phyloP scores from a whole-genome alignment of 2,329 filamentous ascomycete genomes.

The Teratosphaeria pseudoeucalypti region DNA sequence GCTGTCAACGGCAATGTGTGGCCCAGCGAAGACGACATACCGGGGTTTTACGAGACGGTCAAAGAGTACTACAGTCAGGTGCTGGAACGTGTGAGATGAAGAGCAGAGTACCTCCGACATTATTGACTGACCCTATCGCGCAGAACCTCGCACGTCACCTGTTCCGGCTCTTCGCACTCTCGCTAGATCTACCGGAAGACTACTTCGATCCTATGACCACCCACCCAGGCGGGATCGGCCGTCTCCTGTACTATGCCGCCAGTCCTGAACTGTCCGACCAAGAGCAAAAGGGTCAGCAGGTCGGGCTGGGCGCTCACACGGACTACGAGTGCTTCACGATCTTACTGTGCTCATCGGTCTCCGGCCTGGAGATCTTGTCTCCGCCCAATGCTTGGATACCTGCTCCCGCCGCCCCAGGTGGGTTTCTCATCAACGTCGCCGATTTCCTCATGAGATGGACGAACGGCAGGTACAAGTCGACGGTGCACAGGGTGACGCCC shows the following conservation, averaged over 20 bases:
- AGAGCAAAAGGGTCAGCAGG: conserved; percentile 16
- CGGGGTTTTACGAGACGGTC: conserved; percentile 28
- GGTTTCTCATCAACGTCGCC: conserved; percentile 29
- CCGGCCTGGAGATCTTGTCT: conserved; percentile 20
- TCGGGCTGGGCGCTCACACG: conserved; percentile 30
- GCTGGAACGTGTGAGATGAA: conserved; percentile 18
- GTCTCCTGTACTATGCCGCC: conserved; percentile 30
- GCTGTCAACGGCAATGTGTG: conserved; percentile 28
- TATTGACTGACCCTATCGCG: neutral
- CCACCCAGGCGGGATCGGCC: conserved; percentile 31
- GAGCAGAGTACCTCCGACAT: neutral
- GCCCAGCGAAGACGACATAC: conserved; percentile 30
- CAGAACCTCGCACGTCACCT: conserved; percentile 26
- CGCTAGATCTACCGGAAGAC: conserved; percentile 27
- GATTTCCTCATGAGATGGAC: conserved; percentile 42
- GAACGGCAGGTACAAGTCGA: conserved; percentile 35
- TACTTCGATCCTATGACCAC: conserved; percentile 33
- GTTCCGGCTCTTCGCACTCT: conserved; percentile 32
- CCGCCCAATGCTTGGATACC: conserved; percentile 34
- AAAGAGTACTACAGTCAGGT: conserved; percentile 30
- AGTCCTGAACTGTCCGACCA: conserved; percentile 10
- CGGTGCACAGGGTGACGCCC: conserved; percentile 37
- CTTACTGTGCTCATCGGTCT: conserved; percentile 16
- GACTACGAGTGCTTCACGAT: conserved; percentile 25
- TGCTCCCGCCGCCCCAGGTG: conserved; percentile 33